phyloP scores from a whole-genome alignment of 148 eudicot genomes.

The Nyssa sinensis region DNA sequence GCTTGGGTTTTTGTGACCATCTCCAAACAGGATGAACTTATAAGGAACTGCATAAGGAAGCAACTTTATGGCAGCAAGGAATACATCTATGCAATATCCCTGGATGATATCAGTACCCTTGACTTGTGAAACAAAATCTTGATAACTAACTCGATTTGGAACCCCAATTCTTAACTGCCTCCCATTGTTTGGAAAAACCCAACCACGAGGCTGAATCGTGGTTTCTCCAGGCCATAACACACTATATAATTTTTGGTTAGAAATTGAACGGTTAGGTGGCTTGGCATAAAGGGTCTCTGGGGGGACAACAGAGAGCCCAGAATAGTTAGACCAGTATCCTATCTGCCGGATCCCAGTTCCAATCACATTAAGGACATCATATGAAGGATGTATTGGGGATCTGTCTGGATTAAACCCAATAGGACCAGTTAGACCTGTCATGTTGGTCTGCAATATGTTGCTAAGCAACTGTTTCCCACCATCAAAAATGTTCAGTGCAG shows the following conservation, averaged over 20 bases:
- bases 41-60: constrained; percentile 33
- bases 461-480: constrained; percentile 33
- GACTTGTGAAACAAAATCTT: constrained; percentile 22
- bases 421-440: constrained; percentile 39
- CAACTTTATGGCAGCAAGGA: constrained; percentile 28
- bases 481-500: constrained; percentile 36
- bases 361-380: constrained; percentile 31
- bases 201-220: constrained; percentile 37
- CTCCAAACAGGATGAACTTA: constrained; percentile 30
- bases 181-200: constrained; percentile 37
- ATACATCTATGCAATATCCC: constrained; percentile 42
- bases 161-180: constrained; percentile 32
- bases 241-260: constrained; percentile 22
- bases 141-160: constrained; percentile 29
- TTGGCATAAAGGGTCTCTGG: constrained; percentile 30
- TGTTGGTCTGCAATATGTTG: constrained; percentile 29
- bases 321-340: constrained; percentile 44
- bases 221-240: constrained; percentile 39
- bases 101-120: constrained; percentile 6
- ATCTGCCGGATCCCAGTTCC: constrained; percentile 14
- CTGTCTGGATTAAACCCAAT: constrained; percentile 26
- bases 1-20: constrained; percentile 38
- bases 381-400: constrained; percentile 17
- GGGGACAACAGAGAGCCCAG: constrained; percentile 36
- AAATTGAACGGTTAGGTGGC: constrained; percentile 22